phyloP scores from a whole-genome alignment of 345 rosid genomes.

The Aquilaria sinensis region DNA sequence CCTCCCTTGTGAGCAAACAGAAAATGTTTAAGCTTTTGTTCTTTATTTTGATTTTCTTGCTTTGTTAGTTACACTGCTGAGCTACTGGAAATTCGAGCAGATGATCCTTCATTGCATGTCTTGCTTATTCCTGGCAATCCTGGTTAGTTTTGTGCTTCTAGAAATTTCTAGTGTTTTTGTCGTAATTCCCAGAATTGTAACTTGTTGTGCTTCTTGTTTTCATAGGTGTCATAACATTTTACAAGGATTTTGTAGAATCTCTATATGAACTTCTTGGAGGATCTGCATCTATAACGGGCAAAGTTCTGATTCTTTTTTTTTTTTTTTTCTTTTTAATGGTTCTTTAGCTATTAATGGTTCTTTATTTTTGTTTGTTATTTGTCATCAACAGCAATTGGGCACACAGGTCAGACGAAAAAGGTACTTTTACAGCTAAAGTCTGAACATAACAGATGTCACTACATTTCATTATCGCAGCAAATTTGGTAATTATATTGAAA shows the following conservation, averaged over 20 bases:
- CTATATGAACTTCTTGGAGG: conserved; percentile 57
- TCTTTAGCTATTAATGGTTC: conserved; percentile 13
- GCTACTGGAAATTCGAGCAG: conserved; percentile 61
- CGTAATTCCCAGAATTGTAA: conserved; percentile 4
- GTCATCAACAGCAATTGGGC: conserved; percentile 52
- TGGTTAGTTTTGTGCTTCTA: conserved; percentile 27
- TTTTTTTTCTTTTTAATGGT: not conserved
- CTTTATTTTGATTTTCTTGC: conserved; percentile 7
- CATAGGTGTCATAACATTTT: conserved; percentile 64
- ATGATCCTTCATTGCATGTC: conserved; percentile 51
- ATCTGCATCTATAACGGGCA: conserved; percentile 53
- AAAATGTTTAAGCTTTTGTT: not conserved
- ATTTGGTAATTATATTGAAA: too few species aligned
- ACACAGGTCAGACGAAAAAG: conserved; percentile 66
- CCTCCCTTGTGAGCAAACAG: not conserved
- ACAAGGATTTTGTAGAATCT: conserved; percentile 76
- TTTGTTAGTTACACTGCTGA: conserved; percentile 53
- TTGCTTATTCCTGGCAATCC: conserved; percentile 87
- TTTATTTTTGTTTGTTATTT: conserved; percentile 1
- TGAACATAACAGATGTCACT: too few species aligned
- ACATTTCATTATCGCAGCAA: too few species aligned
- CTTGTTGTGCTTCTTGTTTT: conserved; percentile 8
- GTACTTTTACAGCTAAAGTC: conserved; percentile 22
- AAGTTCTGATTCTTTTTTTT: conserved; percentile 5
- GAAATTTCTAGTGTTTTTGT: not conserved